These are phyloP conservation scores for Elaphomyces granulatus DNA, from an alignment of 495 filamentous ascomycete genomes.

Conservation along the genomic window DNA sequence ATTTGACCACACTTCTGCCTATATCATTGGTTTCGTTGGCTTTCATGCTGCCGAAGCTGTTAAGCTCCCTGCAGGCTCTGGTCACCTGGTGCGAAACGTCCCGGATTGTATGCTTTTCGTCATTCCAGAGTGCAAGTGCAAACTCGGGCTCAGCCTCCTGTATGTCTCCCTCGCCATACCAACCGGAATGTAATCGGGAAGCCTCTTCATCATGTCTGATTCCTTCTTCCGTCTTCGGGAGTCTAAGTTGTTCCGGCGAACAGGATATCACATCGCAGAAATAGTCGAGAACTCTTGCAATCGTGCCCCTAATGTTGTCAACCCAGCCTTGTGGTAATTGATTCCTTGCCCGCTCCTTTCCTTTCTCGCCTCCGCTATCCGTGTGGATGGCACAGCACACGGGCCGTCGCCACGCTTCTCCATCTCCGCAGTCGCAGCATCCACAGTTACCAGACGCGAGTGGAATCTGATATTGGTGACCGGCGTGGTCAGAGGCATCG, in stretches of 20 bases:
- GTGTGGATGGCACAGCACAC: constrained; percentile 92
- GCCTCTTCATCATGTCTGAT: constrained; percentile 68
- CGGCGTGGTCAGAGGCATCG: constrained; percentile 88
- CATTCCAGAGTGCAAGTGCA: constrained; percentile 89
- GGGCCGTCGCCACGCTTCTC: constrained; percentile 79
- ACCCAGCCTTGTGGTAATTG: constrained; percentile 61
- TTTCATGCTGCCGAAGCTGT: constrained; percentile 51
- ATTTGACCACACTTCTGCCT: constrained; percentile 70
- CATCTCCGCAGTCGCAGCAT: constrained; percentile 94
- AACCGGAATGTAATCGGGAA: constrained; percentile 59
- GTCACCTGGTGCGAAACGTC: constrained; percentile 83
- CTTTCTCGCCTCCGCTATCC: constrained; percentile 39
- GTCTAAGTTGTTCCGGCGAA: constrained; percentile 83
- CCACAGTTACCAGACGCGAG: constrained; percentile 82
- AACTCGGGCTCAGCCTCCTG: constrained; percentile 52
- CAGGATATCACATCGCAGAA: constrained; percentile 95
- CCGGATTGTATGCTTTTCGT: constrained; percentile 93
- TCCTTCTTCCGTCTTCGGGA: constrained; percentile 64
- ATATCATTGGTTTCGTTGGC: constrained; percentile 80
- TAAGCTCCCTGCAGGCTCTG: constrained; percentile 65
- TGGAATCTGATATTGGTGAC: constrained; percentile 73
- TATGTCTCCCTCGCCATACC: constrained; percentile 50
- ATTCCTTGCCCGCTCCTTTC: constrained; percentile 41
- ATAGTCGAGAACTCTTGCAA: constrained; percentile 77
- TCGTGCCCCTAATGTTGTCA: constrained; percentile 63